Evolutionary conservation across 2,329 filamentous ascomycete species (phyloP).

Genomic region (Fusarium sororula): DNA sequence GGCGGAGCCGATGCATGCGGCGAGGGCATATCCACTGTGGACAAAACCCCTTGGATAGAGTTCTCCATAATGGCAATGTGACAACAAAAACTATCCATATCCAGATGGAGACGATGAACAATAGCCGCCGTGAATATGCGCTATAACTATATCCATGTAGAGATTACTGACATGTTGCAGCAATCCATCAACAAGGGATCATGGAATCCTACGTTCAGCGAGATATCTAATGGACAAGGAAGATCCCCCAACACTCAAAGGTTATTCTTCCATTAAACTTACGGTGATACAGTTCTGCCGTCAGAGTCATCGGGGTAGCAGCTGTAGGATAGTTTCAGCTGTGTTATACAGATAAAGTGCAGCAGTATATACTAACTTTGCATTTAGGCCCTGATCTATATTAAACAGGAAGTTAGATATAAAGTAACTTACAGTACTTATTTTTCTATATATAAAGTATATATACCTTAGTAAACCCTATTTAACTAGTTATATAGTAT

Average conservation of each 20-base stretch:
- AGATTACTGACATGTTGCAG: slow-evolving; percentile 5
- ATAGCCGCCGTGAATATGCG: slow-evolving; percentile 20
- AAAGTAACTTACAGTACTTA: too few species aligned
- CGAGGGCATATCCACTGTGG: slow-evolving; percentile 26
- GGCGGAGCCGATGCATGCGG: slow-evolving; percentile 24
- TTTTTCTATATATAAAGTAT: too few species aligned
- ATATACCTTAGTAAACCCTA: too few species aligned
- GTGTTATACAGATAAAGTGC: background rate
- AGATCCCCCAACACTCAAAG: background rate
- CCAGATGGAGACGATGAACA: background rate
- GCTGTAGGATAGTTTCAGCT: background rate
- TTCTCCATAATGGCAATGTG: slow-evolving; percentile 17
- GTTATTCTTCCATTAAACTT: background rate
- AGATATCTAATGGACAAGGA: background rate
- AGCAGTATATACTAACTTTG: background rate
- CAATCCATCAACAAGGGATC: background rate
- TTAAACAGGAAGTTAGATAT: too few species aligned
- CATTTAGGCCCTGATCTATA: background rate
- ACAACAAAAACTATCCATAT: background rate
- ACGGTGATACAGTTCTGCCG: background rate
- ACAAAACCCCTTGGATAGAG: slow-evolving; percentile 10
- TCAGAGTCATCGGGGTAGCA: background rate
- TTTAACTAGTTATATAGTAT: too few species aligned
- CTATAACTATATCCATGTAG: background rate
- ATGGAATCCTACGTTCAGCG: too few species aligned